Percentiles rank a stretch among this genome's conserved stretches.
phyloP scores from a whole-genome alignment of 2,329 filamentous ascomycete species.

The Penicillium vulpinum region DNA sequence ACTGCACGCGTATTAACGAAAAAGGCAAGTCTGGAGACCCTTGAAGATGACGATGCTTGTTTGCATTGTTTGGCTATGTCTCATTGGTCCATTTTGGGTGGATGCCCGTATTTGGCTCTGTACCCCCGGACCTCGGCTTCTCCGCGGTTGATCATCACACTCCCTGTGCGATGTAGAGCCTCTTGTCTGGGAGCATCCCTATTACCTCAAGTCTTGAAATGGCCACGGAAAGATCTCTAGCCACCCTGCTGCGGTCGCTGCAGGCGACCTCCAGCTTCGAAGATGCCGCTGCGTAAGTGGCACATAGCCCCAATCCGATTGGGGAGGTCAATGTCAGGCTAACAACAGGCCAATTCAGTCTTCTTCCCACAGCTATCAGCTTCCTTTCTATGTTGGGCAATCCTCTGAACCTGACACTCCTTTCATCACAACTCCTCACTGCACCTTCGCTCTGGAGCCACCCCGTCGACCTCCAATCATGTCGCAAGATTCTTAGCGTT shows the following conservation, averaged over 20 bases:
- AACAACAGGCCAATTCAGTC: slow-evolving; percentile 30
- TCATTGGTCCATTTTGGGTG: not conserved
- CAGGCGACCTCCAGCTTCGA: slow-evolving; percentile 59
- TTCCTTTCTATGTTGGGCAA: slow-evolving; percentile 56
- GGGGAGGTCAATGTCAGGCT: slow-evolving; percentile 14
- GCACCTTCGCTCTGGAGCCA: slow-evolving; percentile 60
- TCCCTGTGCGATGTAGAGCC: slow-evolving; percentile 20
- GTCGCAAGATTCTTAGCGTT: slow-evolving; percentile 59
- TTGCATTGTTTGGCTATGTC: slow-evolving; percentile 35
- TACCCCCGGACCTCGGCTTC: slow-evolving; percentile 35
- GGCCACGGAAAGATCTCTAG: slow-evolving; percentile 62
- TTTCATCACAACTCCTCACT: slow-evolving; percentile 60
- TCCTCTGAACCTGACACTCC: slow-evolving; percentile 60
- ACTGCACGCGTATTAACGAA: not conserved
- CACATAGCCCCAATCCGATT: slow-evolving; percentile 1
- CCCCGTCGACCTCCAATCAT: slow-evolving; percentile 55
- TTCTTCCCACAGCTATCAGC: slow-evolving; percentile 55
- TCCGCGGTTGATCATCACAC: slow-evolving; percentile 27
- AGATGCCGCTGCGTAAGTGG: slow-evolving; percentile 58
- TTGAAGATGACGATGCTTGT: slow-evolving; percentile 21
- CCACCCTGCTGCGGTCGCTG: slow-evolving; percentile 60
- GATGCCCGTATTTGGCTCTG: slow-evolving; percentile 27
- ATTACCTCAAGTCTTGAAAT: slow-evolving; percentile 36
- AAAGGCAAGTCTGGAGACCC: slow-evolving; percentile 1
- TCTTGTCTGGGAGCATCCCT: slow-evolving; percentile 7